A percentile compares a stretch with the other conserved stretches of the same genome.
Conservation (phyloP, 139 green algal genomes). For the Nannochloris sp. region DNA sequence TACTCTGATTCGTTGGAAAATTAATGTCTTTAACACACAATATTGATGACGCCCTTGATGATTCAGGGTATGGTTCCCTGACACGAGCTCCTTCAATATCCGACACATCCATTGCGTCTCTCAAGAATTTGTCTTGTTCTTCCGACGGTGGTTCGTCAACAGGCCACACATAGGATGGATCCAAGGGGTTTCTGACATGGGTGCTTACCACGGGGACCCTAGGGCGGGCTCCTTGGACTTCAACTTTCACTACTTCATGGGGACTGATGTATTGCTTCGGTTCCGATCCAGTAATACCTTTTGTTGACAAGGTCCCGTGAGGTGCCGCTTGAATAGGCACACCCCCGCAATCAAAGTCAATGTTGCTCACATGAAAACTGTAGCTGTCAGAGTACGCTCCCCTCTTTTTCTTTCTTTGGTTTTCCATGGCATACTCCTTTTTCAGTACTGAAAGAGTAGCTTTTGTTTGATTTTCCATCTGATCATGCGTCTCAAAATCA, state of each 20-base stretch:
- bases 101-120: constrained; percentile 12
- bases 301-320: constrained; percentile 9
- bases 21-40: neutral
- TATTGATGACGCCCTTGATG: constrained; percentile 2
- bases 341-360: neutral
- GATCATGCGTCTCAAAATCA: neutral
- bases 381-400: constrained; percentile 5
- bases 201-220: neutral
- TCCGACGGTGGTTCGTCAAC: neutral
- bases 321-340: neutral
- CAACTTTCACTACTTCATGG: neutral
- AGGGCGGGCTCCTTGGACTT: neutral
- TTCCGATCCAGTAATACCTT: constrained; percentile 9
- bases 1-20: neutral
- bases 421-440: neutral
- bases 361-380: neutral
- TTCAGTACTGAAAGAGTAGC: neutral
- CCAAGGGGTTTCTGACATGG: constrained; percentile 8
- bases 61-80: neutral
- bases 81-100: constrained; percentile 11
- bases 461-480: neutral
- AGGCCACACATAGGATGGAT: constrained; percentile 8
- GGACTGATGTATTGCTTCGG: neutral
- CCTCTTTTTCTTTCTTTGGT: neutral
- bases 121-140: constrained; percentile 10